A percentile compares a stretch with the other conserved stretches of the same genome.
Conservation (phyloP, 345 rosid species). For the Capsella bursapastoris region DNA sequence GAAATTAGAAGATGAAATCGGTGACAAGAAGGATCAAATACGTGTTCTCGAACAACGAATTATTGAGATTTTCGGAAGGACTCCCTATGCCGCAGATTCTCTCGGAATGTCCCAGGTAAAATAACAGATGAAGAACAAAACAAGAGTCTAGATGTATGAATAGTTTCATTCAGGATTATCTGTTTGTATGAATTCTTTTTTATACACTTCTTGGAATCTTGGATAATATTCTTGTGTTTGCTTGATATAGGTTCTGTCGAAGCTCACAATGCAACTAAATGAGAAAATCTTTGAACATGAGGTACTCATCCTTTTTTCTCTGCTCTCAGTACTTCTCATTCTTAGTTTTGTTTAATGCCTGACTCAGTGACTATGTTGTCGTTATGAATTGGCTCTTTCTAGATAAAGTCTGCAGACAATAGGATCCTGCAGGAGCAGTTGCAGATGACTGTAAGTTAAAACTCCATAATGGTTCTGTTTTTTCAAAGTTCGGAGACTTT, state of each 20-base stretch:
- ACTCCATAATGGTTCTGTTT: not conserved
- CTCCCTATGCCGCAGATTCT: conserved; percentile 68
- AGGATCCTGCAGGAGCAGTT: conserved; percentile 96
- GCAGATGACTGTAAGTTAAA: conserved; percentile 70
- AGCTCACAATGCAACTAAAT: conserved; percentile 85
- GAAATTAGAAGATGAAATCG: conserved; percentile 85
- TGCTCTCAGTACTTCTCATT: conserved; percentile 4
- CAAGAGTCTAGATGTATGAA: not conserved
- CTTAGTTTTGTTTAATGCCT: conserved; percentile 8
- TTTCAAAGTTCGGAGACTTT: not conserved
- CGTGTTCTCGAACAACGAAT: conserved; percentile 78
- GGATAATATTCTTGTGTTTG: conserved; percentile 16
- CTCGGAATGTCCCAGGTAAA: conserved; percentile 93
- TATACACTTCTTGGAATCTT: conserved; percentile 5
- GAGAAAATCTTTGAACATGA: conserved; percentile 95
- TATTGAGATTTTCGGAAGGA: conserved; percentile 78
- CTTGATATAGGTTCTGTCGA: conserved; percentile 69
- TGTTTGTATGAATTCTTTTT: conserved; percentile 25
- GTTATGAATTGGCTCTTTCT: conserved; percentile 41
- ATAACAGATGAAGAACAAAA: conserved; percentile 5
- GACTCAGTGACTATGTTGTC: conserved; percentile 38
- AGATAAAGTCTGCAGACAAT: conserved; percentile 95
- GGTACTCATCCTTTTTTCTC: conserved; percentile 49
- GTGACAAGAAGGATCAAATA: conserved; percentile 87
- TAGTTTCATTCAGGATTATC: conserved; percentile 7